A percentile compares a stretch with the other conserved stretches of the same genome.
Conservation (phyloP, 2,329 filamentous ascomycete species). For the Amylocarpus encephaloides region DNA sequence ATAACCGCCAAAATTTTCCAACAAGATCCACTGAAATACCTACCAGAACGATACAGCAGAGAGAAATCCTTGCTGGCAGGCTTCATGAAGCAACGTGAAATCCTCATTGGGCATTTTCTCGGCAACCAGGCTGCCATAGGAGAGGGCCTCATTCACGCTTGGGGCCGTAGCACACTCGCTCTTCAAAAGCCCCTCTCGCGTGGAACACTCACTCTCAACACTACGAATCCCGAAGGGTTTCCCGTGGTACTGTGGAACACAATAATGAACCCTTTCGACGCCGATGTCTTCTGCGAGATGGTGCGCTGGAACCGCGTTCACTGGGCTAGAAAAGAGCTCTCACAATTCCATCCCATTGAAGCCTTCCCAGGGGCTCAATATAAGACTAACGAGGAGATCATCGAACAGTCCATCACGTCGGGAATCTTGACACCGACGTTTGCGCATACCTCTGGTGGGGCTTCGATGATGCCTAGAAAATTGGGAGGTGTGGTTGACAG, state of each 20-base stretch:
- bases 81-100: constrained; percentile 5
- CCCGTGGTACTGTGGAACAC: constrained; percentile 7
- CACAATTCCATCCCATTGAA: constrained; percentile 2
- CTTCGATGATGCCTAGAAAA: constrained; percentile 5
- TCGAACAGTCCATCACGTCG: not conserved
- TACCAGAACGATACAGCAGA: constrained; percentile 1
- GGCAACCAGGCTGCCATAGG: constrained; percentile 1
- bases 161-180: not conserved
- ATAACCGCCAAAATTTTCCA: constrained; percentile 2
- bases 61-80: constrained; percentile 1
- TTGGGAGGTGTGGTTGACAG: constrained; percentile 5
- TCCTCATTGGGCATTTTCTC: constrained; percentile 1
- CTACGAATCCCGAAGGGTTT: constrained; percentile 5
- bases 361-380: constrained; percentile 1
- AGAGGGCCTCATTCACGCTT: constrained; percentile 2
- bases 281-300: constrained; percentile 6
- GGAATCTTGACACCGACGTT: not conserved
- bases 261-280: constrained; percentile 7
- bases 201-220: constrained; percentile 3
- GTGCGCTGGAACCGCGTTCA: constrained; percentile 5
- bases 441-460: constrained; percentile 1
- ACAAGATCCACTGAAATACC: not conserved
- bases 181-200: constrained; percentile 5
- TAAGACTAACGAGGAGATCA: constrained; percentile 5
- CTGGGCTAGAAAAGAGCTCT: constrained; percentile 4